phyloP scores from a whole-genome alignment of 2,329 filamentous ascomycete species.

The Venturia aucupariae region DNA sequence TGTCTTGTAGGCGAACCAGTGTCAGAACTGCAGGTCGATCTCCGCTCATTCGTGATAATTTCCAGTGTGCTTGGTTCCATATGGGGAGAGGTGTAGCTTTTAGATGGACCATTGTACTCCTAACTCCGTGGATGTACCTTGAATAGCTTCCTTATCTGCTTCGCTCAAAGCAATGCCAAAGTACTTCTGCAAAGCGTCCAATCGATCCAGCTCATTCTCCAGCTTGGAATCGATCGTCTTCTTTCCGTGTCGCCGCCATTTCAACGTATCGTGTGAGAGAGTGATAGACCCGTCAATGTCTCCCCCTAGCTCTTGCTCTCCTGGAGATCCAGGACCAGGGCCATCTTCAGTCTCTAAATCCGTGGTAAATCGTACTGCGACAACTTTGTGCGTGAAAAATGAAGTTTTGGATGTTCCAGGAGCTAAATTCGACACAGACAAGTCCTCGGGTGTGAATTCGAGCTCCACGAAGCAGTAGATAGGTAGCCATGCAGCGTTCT shows the following conservation, averaged over 20 bases:
- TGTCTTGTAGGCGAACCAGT: too few relatives aligned
- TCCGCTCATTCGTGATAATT: too few relatives aligned
- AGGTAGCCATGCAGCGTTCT: constrained; percentile 42
- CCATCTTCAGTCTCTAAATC: constrained; percentile 19
- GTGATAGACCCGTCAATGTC: constrained; percentile 29
- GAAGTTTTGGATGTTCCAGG: constrained; percentile 40
- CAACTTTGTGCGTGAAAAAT: constrained; percentile 46
- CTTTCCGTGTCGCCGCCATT: constrained; percentile 35
- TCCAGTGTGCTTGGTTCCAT: background rate
- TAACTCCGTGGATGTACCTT: background rate
- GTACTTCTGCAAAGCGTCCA: constrained; percentile 34
- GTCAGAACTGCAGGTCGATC: too few relatives aligned
- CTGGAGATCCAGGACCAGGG: background rate
- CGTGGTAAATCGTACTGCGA: constrained; percentile 47
- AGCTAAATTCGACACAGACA: constrained; percentile 49
- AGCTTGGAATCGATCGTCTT: constrained; percentile 33
- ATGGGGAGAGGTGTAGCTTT: background rate
- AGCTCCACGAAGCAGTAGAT: constrained; percentile 58
- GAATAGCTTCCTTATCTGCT: constrained; percentile 28
- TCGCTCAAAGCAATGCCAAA: constrained; percentile 35
- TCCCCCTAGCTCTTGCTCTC: background rate
- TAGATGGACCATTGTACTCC: background rate
- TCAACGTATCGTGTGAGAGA: constrained; percentile 36
- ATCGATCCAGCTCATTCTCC: constrained; percentile 33
- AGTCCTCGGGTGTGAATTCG: constrained; percentile 55